These are phyloP conservation scores for Lactarius sanguifluus DNA, from an alignment of 768 basidiomycete species.

Conservation along the genomic window DNA sequence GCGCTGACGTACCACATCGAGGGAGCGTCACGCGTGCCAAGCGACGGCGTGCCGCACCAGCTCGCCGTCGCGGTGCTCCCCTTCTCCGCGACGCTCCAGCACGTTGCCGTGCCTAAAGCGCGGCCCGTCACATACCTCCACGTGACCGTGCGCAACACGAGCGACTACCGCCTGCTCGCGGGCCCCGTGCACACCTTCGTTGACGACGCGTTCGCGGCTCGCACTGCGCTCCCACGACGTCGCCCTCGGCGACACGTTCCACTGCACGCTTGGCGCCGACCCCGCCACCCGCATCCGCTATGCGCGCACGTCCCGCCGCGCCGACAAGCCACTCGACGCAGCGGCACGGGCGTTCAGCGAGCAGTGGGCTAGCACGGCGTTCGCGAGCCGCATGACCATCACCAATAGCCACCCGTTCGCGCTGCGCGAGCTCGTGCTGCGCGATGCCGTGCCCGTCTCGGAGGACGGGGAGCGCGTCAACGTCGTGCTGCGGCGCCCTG, in stretches of 20 bases:
- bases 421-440: constrained; percentile 45
- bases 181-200: constrained; percentile 56
- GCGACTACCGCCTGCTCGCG: constrained; percentile 54
- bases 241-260: constrained; percentile 50
- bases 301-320: constrained; percentile 40
- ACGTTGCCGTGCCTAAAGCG: constrained; percentile 51
- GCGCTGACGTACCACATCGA: constrained; percentile 54
- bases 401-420: constrained; percentile 49
- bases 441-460: constrained; percentile 47
- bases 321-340: constrained; percentile 30
- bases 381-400: constrained; percentile 42
- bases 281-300: constrained; percentile 39
- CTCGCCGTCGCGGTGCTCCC: constrained; percentile 51
- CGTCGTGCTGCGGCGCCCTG: constrained; percentile 49
- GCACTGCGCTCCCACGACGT: constrained; percentile 52
- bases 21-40: constrained; percentile 52
- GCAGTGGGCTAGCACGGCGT: constrained; percentile 44
- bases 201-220: constrained; percentile 56
- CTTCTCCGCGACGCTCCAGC: constrained; percentile 47
- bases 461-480: constrained; percentile 40
- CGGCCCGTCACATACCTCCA: constrained; percentile 51
- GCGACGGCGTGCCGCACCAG: constrained; percentile 54
- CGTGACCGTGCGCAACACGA: constrained; percentile 51
- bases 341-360: constrained; percentile 46
- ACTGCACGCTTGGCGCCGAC: constrained; percentile 52